These are phyloP conservation scores for Meira nashicola DNA, from an alignment of 1,284 basidiomycete genomes.

Conservation along the genomic window DNA sequence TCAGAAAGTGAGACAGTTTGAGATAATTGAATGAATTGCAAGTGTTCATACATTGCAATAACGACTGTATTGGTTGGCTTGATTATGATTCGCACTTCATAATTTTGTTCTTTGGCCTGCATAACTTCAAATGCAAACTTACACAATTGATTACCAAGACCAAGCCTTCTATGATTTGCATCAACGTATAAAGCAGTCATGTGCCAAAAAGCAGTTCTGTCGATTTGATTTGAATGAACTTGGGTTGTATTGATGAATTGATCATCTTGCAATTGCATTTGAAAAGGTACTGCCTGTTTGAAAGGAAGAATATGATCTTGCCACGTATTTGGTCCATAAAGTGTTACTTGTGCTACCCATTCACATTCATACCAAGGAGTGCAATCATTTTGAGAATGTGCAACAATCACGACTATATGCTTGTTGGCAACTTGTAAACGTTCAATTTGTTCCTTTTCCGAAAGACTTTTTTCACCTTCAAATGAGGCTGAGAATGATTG, in stretches of 20 bases:
- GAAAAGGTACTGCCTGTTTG: background rate
- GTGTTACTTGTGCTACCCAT: slow-evolving; percentile 15
- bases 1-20: slow-evolving; percentile 10
- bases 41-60: slow-evolving; percentile 16
- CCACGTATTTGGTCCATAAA: slow-evolving; percentile 12
- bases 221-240: background rate
- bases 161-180: slow-evolving; percentile 12
- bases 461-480: slow-evolving; percentile 11
- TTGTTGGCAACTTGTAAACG: slow-evolving; percentile 9
- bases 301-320: slow-evolving; percentile 14
- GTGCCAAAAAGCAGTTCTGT: slow-evolving; percentile 12
- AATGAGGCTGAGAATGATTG: slow-evolving; percentile 18
- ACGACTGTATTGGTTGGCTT: slow-evolving; percentile 16
- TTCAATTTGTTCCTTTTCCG: slow-evolving; percentile 5
- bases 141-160: slow-evolving; percentile 15
- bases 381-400: background rate
- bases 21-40: slow-evolving; percentile 12
- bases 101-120: background rate
- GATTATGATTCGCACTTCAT: slow-evolving; percentile 19
- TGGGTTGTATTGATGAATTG: background rate
- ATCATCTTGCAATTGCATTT: slow-evolving; percentile 3
- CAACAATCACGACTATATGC: slow-evolving; percentile 15
- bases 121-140: slow-evolving; percentile 12
- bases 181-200: slow-evolving; percentile 20
- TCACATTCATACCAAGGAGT: background rate